A percentile compares a stretch with the other conserved stretches of the same genome.
Evolutionary conservation across 768 basidiomycete species (phyloP).

Genomic region (Suillus subluteus): DNA sequence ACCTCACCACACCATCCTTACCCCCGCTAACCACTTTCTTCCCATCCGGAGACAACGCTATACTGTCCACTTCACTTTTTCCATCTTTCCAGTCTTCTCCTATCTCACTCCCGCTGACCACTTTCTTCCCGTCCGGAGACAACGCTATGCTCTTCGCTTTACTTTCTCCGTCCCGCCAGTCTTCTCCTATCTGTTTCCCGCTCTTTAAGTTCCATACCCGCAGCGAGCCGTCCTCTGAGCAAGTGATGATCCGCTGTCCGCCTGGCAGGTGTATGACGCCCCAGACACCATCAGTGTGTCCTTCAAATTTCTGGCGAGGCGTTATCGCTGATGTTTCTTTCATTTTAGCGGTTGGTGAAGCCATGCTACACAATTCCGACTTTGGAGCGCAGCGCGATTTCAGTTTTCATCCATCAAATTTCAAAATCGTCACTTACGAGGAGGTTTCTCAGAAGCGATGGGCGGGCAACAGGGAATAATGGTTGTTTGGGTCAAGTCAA

Average conservation of each 20-base stretch:
- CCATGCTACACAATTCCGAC: background rate
- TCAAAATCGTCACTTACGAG: background rate
- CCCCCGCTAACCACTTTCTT: background rate
- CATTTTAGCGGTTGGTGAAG: background rate
- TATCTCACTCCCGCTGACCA: background rate
- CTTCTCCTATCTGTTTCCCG: background rate
- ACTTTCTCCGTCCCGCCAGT: background rate
- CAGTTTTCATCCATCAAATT: background rate
- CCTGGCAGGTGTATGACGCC: background rate
- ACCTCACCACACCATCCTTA: background rate
- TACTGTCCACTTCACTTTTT: background rate
- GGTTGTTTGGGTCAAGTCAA: background rate
- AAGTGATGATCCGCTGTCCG: background rate
- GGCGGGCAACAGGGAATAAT: background rate
- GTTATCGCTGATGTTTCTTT: background rate
- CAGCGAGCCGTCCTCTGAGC: background rate
- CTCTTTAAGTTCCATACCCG: background rate
- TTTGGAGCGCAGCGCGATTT: background rate
- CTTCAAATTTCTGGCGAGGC: background rate
- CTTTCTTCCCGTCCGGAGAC: background rate
- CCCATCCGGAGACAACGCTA: slow-evolving; percentile 19
- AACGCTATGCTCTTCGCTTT: background rate
- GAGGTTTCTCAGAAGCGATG: background rate
- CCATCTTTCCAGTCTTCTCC: background rate
- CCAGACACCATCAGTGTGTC: background rate